A percentile compares a stretch with the other conserved stretches of the same genome.
Conservation (phyloP, 805 yeast genomes). For the Diddensiella transvaalensis region DNA sequence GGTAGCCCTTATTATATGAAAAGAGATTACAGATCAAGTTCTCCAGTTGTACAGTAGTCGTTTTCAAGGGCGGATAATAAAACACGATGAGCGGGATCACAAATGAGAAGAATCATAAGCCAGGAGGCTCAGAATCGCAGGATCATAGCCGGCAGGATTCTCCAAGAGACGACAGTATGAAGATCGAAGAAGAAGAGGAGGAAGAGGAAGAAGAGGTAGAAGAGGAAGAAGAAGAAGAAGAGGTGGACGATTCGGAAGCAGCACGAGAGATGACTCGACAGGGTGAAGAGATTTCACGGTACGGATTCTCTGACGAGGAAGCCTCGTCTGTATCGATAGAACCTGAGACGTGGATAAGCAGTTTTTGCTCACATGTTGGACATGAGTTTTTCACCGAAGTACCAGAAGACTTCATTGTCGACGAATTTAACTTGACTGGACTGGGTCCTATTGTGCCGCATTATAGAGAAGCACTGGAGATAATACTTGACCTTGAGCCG, state of each 20-base stretch:
- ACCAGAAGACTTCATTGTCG: constrained; percentile 88
- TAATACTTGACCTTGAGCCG: constrained; percentile 82
- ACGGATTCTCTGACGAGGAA: constrained; percentile 11
- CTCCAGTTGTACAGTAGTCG: no score
- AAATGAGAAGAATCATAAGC: no score
- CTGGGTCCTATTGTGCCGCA: constrained; percentile 80
- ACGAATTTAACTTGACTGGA: constrained; percentile 94
- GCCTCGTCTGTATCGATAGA: constrained; percentile 34
- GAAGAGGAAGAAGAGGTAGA: constrained; percentile 14
- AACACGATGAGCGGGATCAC: no score
- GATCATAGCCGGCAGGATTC: no score
- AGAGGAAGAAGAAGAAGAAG: constrained; percentile 17
- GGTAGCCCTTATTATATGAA: no score
- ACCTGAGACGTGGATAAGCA: constrained; percentile 76
- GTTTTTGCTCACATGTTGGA: constrained; percentile 72
- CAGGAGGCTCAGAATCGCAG: no score
- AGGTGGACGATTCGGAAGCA: constrained; percentile 13
- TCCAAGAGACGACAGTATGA: background rate
- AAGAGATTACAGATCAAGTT: no score
- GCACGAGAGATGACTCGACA: no score
- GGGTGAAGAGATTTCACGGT: constrained; percentile 15
- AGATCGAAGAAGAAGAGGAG: constrained; percentile 12
- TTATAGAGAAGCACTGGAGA: constrained; percentile 86
- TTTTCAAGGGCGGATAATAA: no score
- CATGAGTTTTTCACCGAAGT: constrained; percentile 93